A percentile compares a stretch with the other conserved stretches of the same genome.
These are phyloP conservation scores for Malassezia nana DNA, from an alignment of 1,284 basidiomycete genomes.

Conservation along the genomic window DNA sequence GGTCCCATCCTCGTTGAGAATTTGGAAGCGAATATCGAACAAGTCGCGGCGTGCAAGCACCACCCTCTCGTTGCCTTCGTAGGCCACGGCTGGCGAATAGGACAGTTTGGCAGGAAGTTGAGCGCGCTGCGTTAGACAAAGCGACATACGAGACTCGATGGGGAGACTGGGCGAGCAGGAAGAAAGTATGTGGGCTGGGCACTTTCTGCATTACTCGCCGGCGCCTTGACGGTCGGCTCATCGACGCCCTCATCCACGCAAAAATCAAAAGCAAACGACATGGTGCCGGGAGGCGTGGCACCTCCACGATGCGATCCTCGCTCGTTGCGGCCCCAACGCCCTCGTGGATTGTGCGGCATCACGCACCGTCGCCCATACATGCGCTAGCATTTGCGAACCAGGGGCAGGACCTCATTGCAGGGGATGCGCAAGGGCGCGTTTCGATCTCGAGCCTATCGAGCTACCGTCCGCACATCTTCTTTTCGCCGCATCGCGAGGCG, in stretches of 20 bases:
- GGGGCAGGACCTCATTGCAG: constrained; percentile 1
- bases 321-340: not conserved
- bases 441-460: constrained; percentile 9
- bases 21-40: constrained; percentile 85
- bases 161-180: not conserved
- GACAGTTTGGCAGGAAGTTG: constrained; percentile 41
- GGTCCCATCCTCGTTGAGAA: constrained; percentile 53
- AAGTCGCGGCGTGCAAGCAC: constrained; percentile 63
- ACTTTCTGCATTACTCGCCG: not conserved
- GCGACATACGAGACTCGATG: not conserved
- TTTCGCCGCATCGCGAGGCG: constrained; percentile 8
- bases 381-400: constrained; percentile 7
- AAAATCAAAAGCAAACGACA: constrained; percentile 22
- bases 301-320: not conserved
- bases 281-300: not conserved
- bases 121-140: constrained; percentile 19
- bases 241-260: constrained; percentile 11
- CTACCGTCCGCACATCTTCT: constrained; percentile 12
- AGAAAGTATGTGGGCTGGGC: not conserved
- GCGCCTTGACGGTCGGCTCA: not conserved
- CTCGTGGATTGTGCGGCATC: constrained; percentile 15
- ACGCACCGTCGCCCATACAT: constrained; percentile 11
- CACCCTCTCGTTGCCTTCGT: constrained; percentile 10
- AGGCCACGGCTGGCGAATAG: constrained; percentile 32
- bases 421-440: constrained; percentile 13